Evolutionary conservation across 2,329 filamentous ascomycete genomes (phyloP), one percentile per base, ranked within the genome.

Genomic region (Stagonosporopsis chrysanthemi): DNA sequence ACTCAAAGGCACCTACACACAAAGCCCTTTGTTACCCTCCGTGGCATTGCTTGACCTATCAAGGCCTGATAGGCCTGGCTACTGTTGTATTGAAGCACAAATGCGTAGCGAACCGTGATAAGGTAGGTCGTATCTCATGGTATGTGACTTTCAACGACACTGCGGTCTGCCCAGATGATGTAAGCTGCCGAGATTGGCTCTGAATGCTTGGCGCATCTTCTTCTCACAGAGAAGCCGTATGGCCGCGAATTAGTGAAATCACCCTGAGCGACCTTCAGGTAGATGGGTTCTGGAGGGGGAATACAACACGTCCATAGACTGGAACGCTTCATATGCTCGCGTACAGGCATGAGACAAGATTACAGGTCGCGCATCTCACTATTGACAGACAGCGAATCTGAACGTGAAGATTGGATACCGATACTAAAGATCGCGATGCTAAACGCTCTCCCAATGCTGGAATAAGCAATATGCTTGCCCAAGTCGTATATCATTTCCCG

Each of bases 401-500:
- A 19, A 31, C n/a, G 47, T 47, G 47, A 31, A 31, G 42, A 43
- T 36, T 52, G 42, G 2, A 53, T 35, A 28, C 2, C 28, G 15
- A 29, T 47, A 43, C 45, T 40, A 22, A 47, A 47, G 23, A 45
- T 4, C 39, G 19, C 7, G 44, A 48, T 38, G 19, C 44, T 22
- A 17, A 51, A 47, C 41, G 40, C 28, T 36, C 29, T 26, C 19
- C 24, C 19, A 14, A 50, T 50, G 41, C 46, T 26, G 47, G 46
- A 35, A 39, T 26, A 50, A 51, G 47, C 28, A 28, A 40, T 15
- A 44, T 47, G 48, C 43, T 17, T 43, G 12, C 31, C 14, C 23
- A 47, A 17, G 23, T 47, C 47, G 22, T 40, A 52, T 14, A 52
- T 52, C 48, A 49, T 49, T 15, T 23, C 19, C 40, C 29, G 2